Conservation (phyloP, 345 rosid genomes). For the Mercurialis annua region DNA sequence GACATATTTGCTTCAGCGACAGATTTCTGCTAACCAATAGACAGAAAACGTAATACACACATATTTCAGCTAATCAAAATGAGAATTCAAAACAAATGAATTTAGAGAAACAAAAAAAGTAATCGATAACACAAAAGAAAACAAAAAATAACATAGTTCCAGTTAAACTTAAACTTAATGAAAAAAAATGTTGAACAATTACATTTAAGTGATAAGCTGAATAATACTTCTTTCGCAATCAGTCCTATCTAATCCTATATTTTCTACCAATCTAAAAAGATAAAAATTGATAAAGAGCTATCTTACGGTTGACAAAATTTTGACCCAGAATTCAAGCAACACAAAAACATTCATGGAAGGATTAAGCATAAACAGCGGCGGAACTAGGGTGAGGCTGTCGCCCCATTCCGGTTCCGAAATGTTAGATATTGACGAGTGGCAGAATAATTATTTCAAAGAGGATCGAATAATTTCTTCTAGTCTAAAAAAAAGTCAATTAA, state of each 20-base stretch:
- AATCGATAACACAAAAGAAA: background rate
- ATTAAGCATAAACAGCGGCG: too few relatives aligned
- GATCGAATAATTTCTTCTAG: too few relatives aligned
- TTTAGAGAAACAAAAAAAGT: background rate
- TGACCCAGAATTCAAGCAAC: background rate
- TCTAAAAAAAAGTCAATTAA: too few relatives aligned
- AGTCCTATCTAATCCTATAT: background rate
- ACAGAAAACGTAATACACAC: background rate
- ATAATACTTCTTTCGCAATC: background rate
- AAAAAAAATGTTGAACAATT: background rate
- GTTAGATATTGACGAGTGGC: too few relatives aligned
- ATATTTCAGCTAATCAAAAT: background rate
- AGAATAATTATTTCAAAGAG: too few relatives aligned
- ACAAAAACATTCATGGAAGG: background rate
- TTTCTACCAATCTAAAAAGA: background rate
- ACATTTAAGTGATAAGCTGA: background rate
- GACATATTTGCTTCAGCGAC: background rate
- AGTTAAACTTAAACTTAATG: background rate
- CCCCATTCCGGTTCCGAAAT: too few relatives aligned
- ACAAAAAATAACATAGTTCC: background rate
- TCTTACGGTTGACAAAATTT: background rate
- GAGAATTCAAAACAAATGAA: background rate
- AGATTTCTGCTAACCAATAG: background rate
- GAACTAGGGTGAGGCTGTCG: too few relatives aligned
- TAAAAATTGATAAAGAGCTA: background rate